Evolutionary conservation across 2,329 filamentous ascomycete species (phyloP).

Genomic region (Paraconiothyrium brasiliense): DNA sequence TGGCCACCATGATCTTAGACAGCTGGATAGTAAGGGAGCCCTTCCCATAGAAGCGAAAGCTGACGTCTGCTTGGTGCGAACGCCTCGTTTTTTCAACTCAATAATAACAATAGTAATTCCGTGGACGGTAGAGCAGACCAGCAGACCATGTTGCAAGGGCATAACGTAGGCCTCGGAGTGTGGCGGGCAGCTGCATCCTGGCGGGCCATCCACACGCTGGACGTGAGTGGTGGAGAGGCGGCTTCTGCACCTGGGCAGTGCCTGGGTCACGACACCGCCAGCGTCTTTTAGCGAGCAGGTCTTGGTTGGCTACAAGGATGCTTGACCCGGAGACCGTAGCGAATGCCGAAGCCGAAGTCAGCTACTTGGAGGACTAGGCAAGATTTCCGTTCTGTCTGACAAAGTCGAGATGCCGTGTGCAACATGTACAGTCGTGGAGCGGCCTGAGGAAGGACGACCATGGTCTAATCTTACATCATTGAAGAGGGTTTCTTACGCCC

Average conservation of each 20-base stretch:
- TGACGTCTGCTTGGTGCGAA: background rate
- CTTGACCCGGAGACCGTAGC: background rate
- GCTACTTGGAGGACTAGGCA: background rate
- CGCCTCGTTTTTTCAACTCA: background rate
- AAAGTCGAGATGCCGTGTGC: background rate
- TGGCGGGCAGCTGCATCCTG: slow-evolving; percentile 1
- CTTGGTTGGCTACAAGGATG: slow-evolving; percentile 18
- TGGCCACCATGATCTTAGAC: background rate
- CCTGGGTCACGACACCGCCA: slow-evolving; percentile 9
- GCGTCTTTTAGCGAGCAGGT: slow-evolving; percentile 13
- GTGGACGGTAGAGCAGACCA: too few species aligned
- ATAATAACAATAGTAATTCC: too few species aligned
- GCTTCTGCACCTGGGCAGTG: slow-evolving; percentile 7
- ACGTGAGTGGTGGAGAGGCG: slow-evolving; percentile 10
- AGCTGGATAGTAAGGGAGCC: background rate
- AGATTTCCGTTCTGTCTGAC: background rate
- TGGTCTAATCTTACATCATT: too few species aligned
- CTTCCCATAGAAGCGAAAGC: background rate
- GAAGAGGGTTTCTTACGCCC: too few species aligned
- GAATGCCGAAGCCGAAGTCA: slow-evolving; percentile 1
- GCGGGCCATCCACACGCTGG: background rate
- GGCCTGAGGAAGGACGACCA: too few species aligned
- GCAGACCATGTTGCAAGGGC: too few species aligned
- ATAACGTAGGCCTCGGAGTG: too few species aligned
- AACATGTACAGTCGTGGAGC: too few species aligned